Evolutionary conservation across 139 green algal genomes (phyloP), one percentile per base, ranked within the genome.

Genomic region (Pleodorina starrii): DNA sequence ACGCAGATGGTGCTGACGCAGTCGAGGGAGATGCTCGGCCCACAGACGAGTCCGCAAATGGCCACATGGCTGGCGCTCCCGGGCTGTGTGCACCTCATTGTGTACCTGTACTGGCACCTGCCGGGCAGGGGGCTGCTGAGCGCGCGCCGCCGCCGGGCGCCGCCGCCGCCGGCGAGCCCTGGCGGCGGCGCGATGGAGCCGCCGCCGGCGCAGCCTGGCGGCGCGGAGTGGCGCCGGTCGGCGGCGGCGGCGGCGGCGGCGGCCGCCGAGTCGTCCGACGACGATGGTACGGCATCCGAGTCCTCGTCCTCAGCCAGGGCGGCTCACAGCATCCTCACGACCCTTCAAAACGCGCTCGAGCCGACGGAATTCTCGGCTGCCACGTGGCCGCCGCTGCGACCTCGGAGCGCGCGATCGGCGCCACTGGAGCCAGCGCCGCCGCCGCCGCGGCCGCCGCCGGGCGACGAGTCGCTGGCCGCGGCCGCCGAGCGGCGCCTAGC

Each of bases 81-180:
- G 5, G 78, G 78, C 35, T 85, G 78, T 36, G 40, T 85, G 23
- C 78, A 85, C 54, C 57, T 85, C 0, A 40, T 85, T 10, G 11
- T 85, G 38, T 54, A 73, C 42, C 51, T 85, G 0, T 84, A 48
- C 51, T 85, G 51, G 78, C 78, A 29, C 2, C 25, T 73, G n/a
- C 29, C 32, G 5, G 6, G 32, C 25, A 66, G 27, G 44, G 19
- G 74, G 74, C 74, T 43, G 44, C 25, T 4, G 40, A 1, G 46
- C 23, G 44, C 11, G 35, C 10, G 74, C 27, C 10, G 72, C 17
- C 21, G 29, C 54, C 21, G 25, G 54, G 54, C 54, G 54, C 54
- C 42, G 72, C 72, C 7, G 38, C 38, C 7, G 35, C 59, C 59
- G 71, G 17, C 11, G n/a, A n/a, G 69, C 35, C 35, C 21, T 1